Conservation (phyloP, 2,329 filamentous ascomycete species). For the Fusarium cicatricum region DNA sequence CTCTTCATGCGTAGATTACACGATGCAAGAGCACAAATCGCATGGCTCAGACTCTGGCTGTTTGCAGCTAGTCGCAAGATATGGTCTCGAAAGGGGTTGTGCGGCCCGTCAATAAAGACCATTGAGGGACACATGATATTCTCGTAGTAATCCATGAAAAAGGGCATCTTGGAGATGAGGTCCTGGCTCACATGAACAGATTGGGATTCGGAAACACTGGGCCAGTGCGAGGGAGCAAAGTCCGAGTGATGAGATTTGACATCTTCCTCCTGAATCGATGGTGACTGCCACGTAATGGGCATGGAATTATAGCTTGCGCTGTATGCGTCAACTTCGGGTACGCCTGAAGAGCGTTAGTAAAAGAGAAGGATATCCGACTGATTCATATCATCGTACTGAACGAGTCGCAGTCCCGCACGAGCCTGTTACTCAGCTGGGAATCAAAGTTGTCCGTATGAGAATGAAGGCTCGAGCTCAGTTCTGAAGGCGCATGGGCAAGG, state of each 20-base stretch:
- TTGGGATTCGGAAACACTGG: slow-evolving; percentile 55
- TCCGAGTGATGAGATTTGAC: slow-evolving; percentile 55
- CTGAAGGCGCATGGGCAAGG: slow-evolving; percentile 67
- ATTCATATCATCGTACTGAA: slow-evolving; percentile 58
- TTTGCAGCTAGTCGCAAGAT: slow-evolving; percentile 79
- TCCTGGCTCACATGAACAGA: slow-evolving; percentile 64
- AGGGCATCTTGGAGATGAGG: slow-evolving; percentile 81
- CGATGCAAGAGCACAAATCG: slow-evolving; percentile 86
- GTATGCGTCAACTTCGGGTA: slow-evolving; percentile 62
- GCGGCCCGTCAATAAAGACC: slow-evolving; percentile 86
- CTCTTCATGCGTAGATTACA: slow-evolving; percentile 91
- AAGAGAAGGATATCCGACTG: slow-evolving; percentile 46
- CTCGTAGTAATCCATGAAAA: slow-evolving; percentile 92
- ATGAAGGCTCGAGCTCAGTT: slow-evolving; percentile 66
- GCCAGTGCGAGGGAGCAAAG: slow-evolving; percentile 58
- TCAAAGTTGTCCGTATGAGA: slow-evolving; percentile 68
- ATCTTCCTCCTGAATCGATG: slow-evolving; percentile 54
- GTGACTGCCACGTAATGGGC: slow-evolving; percentile 56
- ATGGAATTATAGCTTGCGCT: slow-evolving; percentile 59
- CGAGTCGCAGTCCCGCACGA: slow-evolving; percentile 63
- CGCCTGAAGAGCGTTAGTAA: slow-evolving; percentile 54
- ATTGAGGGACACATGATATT: slow-evolving; percentile 92
- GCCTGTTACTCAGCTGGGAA: slow-evolving; percentile 60
- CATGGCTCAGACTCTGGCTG: slow-evolving; percentile 88
- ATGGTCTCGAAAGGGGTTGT: slow-evolving; percentile 86